A percentile compares a stretch with the other conserved stretches of the same genome.
phyloP scores from a whole-genome alignment of 805 yeast genomes.

The Diddensiella santjacobensis region DNA sequence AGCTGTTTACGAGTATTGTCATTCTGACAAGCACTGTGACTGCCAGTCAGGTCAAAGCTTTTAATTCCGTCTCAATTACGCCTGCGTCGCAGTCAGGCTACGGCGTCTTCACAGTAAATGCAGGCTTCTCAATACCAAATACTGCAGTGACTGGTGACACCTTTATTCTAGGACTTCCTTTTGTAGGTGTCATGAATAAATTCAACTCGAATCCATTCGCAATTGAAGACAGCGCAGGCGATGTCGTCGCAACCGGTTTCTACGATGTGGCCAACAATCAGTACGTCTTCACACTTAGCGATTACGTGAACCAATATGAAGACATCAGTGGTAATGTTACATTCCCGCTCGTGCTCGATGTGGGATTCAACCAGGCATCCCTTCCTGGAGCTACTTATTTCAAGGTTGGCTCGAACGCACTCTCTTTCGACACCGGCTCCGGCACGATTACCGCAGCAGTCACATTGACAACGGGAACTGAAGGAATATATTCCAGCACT shows the following conservation, averaged over 20 bases:
- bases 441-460: neutral
- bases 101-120: neutral
- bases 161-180: neutral
- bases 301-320: neutral
- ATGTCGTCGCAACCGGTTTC: neutral
- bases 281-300: neutral
- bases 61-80: neutral
- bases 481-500: neutral
- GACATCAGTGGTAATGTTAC: neutral
- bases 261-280: neutral
- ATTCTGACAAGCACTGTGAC: neutral
- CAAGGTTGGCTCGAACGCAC: neutral
- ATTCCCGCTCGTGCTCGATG: neutral
- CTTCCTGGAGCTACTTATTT: neutral
- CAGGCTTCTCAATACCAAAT: slow-evolving; percentile 1
- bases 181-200: neutral
- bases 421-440: neutral
- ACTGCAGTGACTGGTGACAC: neutral
- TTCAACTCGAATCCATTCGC: neutral
- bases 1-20: too few species aligned
- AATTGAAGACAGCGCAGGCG: neutral
- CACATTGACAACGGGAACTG: neutral
- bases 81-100: neutral
- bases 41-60: neutral
- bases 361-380: neutral